Evolutionary conservation across 148 eudicot species (phyloP).

Genomic region (Dysphania ambrosioides): DNA sequence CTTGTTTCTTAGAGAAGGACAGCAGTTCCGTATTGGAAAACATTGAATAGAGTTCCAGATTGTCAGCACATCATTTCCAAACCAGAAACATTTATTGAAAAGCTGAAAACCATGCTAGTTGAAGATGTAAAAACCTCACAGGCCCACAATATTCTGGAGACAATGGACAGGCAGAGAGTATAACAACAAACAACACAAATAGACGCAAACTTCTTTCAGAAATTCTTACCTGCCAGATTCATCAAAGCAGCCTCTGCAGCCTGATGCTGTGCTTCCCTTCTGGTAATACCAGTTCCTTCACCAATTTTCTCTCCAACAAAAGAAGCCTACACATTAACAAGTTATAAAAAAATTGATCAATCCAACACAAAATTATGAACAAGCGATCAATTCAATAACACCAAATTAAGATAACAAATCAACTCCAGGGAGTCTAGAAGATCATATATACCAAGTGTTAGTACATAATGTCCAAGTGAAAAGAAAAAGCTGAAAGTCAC

Average conservation of each 20-base stretch:
- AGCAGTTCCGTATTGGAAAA: not conserved
- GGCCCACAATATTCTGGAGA: not conserved
- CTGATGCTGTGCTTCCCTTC: conserved; percentile 86
- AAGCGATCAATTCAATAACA: not conserved
- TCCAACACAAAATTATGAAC: not conserved
- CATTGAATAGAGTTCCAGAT: not conserved
- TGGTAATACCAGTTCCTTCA: conserved; percentile 70
- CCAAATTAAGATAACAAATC: not conserved
- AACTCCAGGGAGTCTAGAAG: not conserved
- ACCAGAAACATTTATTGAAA: not conserved
- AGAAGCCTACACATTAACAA: conserved; percentile 39
- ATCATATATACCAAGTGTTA: not conserved
- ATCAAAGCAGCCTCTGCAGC: conserved; percentile 88
- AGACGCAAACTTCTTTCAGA: not conserved
- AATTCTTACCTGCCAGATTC: conserved; percentile 61
- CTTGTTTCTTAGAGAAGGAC: not conserved
- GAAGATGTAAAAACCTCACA: not conserved
- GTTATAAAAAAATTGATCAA: conserved; percentile 22
- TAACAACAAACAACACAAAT: not conserved
- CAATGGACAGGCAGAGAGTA: not conserved
- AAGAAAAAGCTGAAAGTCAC: not conserved
- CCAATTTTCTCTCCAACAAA: conserved; percentile 90
- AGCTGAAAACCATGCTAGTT: not conserved
- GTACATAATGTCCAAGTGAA: not conserved
- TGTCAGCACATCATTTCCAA: not conserved